phyloP scores from a whole-genome alignment of 2,329 filamentous ascomycete species.

The Exophiala spinifera region DNA sequence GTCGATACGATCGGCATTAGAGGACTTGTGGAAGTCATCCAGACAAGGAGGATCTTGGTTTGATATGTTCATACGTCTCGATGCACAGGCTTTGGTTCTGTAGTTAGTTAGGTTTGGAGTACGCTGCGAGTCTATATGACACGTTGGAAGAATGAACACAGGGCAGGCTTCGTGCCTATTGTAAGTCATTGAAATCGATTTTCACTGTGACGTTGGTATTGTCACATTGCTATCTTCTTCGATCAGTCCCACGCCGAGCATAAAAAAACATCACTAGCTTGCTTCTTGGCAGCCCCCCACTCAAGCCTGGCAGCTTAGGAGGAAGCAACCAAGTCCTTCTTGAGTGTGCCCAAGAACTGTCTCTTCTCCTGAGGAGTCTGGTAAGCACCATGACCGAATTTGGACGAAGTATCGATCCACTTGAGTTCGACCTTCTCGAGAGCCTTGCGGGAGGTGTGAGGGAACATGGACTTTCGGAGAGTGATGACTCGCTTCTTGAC shows the following conservation, averaged over 20 bases:
- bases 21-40: neutral
- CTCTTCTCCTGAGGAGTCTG: constrained; percentile 98
- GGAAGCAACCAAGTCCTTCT: constrained; percentile 79
- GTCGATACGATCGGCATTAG: neutral
- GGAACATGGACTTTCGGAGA: constrained; percentile 97
- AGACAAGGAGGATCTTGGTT: neutral
- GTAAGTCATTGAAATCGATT: no score
- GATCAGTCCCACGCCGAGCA: neutral
- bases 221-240: neutral
- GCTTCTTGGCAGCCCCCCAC: no score
- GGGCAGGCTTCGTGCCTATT: no score
- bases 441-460: constrained; percentile 89
- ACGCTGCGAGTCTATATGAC: no score
- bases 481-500: constrained; percentile 99
- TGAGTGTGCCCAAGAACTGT: constrained; percentile 95
- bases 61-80: constrained; percentile 1
- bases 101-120: no score
- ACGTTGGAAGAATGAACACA: no score
- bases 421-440: constrained; percentile 99
- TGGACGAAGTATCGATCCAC: constrained; percentile 99
- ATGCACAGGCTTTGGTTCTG: constrained; percentile 1
- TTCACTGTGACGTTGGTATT: no score
- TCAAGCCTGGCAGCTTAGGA: constrained; percentile 41
- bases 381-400: constrained; percentile 99
- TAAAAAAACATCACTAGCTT: neutral